phyloP scores from a whole-genome alignment of 2,329 filamentous ascomycete species.

The Neofusicoccum laricinum region DNA sequence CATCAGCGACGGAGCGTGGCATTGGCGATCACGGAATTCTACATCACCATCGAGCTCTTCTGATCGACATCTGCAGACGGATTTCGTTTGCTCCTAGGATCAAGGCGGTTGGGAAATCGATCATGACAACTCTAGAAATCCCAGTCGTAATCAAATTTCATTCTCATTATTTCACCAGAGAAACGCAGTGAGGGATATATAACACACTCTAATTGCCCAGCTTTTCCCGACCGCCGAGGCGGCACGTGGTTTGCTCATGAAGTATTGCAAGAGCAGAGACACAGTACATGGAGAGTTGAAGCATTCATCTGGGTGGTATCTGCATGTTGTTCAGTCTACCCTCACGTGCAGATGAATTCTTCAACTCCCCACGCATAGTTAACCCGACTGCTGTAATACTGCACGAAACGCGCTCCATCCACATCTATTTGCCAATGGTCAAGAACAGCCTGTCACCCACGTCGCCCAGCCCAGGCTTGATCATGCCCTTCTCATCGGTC shows the following conservation, averaged over 20 bases:
- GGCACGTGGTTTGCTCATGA: too few species aligned
- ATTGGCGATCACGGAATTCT: background rate
- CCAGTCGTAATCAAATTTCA: background rate
- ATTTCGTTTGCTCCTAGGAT: too few species aligned
- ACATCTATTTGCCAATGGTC: constrained; percentile 73
- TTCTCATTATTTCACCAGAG: background rate
- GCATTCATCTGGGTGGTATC: too few species aligned
- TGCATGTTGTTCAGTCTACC: too few species aligned
- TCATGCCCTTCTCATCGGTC: constrained; percentile 79
- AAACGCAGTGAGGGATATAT: constrained; percentile 1
- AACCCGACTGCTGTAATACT: too few species aligned
- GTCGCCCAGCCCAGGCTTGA: constrained; percentile 85
- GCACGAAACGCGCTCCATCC: too few species aligned
- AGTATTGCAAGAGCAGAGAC: too few species aligned
- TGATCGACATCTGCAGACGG: background rate
- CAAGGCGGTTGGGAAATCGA: background rate
- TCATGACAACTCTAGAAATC: background rate
- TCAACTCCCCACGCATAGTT: too few species aligned
- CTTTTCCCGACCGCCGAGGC: background rate
- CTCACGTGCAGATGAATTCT: too few species aligned
- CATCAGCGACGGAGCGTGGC: background rate
- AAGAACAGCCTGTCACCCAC: constrained; percentile 87
- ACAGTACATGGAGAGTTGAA: too few species aligned
- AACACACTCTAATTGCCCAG: background rate
- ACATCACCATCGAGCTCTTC: background rate